Conservation (phyloP, 495 filamentous ascomycete genomes). For the Podospora tetraspora region DNA sequence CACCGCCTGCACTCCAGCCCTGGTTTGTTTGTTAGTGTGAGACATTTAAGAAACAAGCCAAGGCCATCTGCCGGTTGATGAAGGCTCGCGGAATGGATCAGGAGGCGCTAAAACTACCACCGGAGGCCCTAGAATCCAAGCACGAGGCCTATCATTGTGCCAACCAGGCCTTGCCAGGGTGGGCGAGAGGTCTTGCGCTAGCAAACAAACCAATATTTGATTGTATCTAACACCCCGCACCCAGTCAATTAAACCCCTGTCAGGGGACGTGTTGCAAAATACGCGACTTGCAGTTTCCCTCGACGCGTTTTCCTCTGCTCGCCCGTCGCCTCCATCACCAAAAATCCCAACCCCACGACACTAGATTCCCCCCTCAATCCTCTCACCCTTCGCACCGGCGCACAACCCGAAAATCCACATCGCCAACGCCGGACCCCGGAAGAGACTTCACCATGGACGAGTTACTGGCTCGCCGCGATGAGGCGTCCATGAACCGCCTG, state of each 20-base stretch:
- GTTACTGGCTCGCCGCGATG: conserved; percentile 64
- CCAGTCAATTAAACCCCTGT: conserved; percentile 31
- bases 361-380: conserved; percentile 13
- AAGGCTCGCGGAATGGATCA: no score
- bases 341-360: conserved; percentile 1
- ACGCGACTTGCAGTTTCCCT: conserved; percentile 24
- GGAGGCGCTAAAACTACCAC: no score
- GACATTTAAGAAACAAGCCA: no score
- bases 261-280: conserved; percentile 15
- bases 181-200: no score
- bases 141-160: no score
- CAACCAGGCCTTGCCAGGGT: no score
- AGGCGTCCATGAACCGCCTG: conserved; percentile 73
- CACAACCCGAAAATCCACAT: conserved; percentile 1
- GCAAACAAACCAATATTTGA: no score
- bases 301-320: conserved; percentile 23
- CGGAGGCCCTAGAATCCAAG: no score
- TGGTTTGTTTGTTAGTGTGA: no score
- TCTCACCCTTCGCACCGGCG: not conserved
- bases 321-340: conserved; percentile 4
- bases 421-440: not conserved
- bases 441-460: conserved; percentile 54
- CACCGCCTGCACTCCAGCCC: no score
- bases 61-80: no score
- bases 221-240: conserved; percentile 4